Evolutionary conservation across 176 grass and related monocot species (phyloP).

Genomic region (Avena insularis): DNA sequence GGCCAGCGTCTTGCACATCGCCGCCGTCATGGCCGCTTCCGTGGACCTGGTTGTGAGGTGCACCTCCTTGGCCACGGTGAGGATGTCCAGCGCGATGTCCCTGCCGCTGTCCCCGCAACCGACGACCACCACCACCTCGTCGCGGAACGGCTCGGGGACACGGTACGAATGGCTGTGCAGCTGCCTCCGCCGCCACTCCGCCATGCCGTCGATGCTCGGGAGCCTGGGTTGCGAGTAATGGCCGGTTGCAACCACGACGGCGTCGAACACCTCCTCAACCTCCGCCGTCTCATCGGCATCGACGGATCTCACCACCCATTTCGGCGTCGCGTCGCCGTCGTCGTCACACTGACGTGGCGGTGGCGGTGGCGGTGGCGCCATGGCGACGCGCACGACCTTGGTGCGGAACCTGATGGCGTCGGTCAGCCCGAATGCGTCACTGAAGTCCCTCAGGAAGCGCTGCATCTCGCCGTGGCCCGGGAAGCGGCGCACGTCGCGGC

Average conservation of each 20-base stretch:
- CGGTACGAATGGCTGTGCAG: conserved; percentile 13
- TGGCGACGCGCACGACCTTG: not conserved
- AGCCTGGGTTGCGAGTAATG: not conserved
- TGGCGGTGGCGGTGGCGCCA: not conserved
- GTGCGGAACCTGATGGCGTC: conserved; percentile 13
- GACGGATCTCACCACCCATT: conserved; percentile 9
- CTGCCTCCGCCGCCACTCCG: not conserved
- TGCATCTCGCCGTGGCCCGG: not conserved
- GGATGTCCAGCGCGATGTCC: not conserved
- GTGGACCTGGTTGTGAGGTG: not conserved
- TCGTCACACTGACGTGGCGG: too few species aligned
- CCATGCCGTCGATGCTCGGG: not conserved
- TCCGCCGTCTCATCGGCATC: not conserved
- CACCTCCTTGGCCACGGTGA: not conserved
- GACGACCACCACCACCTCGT: not conserved
- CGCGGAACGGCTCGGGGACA: not conserved
- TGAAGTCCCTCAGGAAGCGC: not conserved
- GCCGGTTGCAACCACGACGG: conserved; percentile 8
- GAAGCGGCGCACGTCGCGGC: not conserved
- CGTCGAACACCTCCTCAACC: conserved; percentile 2
- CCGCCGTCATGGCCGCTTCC: not conserved
- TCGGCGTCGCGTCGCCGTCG: not conserved
- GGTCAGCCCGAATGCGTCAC: not conserved
- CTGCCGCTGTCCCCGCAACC: conserved; percentile 9
- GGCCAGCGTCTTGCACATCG: not conserved